Conservation (phyloP, 2,329 filamentous ascomycete species). For the Metarhizium sp. region DNA sequence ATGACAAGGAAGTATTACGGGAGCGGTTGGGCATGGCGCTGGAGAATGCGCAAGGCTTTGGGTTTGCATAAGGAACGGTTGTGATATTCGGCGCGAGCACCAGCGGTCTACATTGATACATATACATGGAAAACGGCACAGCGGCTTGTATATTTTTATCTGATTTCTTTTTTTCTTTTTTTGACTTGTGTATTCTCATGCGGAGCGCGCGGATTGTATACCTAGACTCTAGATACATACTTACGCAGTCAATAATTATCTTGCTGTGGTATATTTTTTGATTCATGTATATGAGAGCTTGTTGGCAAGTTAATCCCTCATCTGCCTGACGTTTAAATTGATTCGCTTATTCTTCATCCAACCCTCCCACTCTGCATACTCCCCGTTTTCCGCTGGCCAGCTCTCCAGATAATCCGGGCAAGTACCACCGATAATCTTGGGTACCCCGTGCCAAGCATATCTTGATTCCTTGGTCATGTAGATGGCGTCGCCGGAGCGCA, state of each 20-base stretch:
- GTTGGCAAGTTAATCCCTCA: conserved; percentile 45
- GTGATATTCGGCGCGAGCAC: neutral
- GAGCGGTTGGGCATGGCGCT: conserved; percentile 76
- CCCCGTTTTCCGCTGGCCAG: conserved; percentile 58
- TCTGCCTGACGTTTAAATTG: conserved; percentile 88
- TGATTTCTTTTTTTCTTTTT: neutral
- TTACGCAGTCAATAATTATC: too few species aligned
- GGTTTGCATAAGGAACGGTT: conserved; percentile 49
- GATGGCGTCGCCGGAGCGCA: conserved; percentile 79
- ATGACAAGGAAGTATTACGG: conserved; percentile 56
- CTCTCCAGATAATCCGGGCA: conserved; percentile 65
- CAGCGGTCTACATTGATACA: neutral
- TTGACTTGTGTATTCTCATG: neutral
- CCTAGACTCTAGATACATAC: neutral
- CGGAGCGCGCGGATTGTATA: neutral
- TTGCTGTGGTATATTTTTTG: too few species aligned
- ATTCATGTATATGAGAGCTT: neutral
- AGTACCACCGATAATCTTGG: conserved; percentile 70
- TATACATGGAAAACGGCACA: neutral
- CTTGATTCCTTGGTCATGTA: conserved; percentile 78
- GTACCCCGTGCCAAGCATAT: conserved; percentile 93
- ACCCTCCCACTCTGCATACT: conserved; percentile 62
- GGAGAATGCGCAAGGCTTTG: conserved; percentile 83
- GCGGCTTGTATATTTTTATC: conserved; percentile 2
- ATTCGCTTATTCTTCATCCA: conserved; percentile 87